Base-by-base conservation (phyloP, 768 basidiomycete genomes). In the Boletus tomentosulus region DNA sequence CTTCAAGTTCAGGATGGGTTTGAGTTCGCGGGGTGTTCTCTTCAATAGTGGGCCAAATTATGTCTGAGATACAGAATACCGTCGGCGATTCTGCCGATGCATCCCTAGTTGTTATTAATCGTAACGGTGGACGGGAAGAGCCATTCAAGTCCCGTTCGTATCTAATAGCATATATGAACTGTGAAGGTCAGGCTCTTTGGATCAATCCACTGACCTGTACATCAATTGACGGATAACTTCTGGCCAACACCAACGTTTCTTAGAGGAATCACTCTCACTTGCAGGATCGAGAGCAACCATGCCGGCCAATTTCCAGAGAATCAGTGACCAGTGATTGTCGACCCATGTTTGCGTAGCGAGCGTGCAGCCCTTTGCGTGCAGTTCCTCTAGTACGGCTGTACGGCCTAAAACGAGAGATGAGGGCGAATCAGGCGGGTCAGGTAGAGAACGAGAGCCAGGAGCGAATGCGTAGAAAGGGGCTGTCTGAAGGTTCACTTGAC, bases 271-370 rank as follows among this genome's bases (percentile, higher is more conserved):
- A 13, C 55, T 64, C 62, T 84, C 84, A 38, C 75, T 72, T 25
- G 77, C 67, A 4, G 94, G 93, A 54, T 90, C 84, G 1, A 93
- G 76, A 34, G 78, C 75, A 1, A 85, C 86, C 79, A 92, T 83
- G 12, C 90, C 88, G 3, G 93, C 92, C 22, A 97, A 71, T 72
- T 99, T 99, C 97, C 97, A 99, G 3, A 99, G 77, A 30, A 98
- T 83, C 43, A 94, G 71, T 10, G 73, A 69, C 90, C 93, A 99
- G 61, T 97, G 94, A 62, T 98, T 98, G 48, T 88, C 81, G 1
- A 97, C 85, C 97, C 97, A 99, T 24, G 76, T 70, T 57, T 83
- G 74, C 8, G 84, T 89, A 3, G 82, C 89, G 24, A 92, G 76
- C 2, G 63, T 66, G 57, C 92, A 94, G 0, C 87, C 89, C 9